Evolutionary conservation across 148 eudicot species (phyloP), one percentile per base, ranked within the genome.

Genomic region (Hydrangea macrophylla): DNA sequence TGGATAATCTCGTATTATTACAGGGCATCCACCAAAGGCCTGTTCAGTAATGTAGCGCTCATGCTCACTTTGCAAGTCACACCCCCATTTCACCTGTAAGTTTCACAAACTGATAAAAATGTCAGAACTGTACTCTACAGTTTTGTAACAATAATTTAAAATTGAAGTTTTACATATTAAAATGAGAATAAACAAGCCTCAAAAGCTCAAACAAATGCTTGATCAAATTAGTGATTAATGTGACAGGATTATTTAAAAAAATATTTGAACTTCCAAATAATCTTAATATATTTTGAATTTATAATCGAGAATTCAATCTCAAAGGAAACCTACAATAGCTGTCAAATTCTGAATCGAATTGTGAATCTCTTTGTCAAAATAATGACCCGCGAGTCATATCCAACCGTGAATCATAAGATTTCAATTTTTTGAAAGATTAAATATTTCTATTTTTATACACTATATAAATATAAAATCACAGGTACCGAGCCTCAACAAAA

Each of bases 11-110:
- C 97, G 87, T 35, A 94, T 71, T 60, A 94, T 94, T 27, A 94
- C 97, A 72, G 99, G 99, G 75, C 88, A 94, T 31, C 99, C 99
- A 72, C 88, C 76, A 58, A 94, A 94, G 56, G 83, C 97, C 80
- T 82, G 83, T 75, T 94, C 99, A 26, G 99, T 87, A 32, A 94
- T 91, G 78, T 82, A 94, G 8, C 99, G 89, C 59, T 94, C 99
- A 69, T 94, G 99, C 80, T 94, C 99, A 74, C 99, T 94, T 79
- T 94, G 99, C 71, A 94, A 85, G 85, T 94, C 99, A 79, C 89
- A 85, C 35, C 99, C 99, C 99, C 99, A 94, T 79, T 83, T 81
- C 60, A 94, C 96, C 99, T 90, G 78, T 67, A 56, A 71, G 39
- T 70, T 59, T 26, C 60, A 62, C 65, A 72, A 58, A 39, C 60